Percentiles rank a stretch among this genome's conserved stretches.
Conservation (phyloP, 768 basidiomycete genomes). For the Amanita pallidorosea region DNA sequence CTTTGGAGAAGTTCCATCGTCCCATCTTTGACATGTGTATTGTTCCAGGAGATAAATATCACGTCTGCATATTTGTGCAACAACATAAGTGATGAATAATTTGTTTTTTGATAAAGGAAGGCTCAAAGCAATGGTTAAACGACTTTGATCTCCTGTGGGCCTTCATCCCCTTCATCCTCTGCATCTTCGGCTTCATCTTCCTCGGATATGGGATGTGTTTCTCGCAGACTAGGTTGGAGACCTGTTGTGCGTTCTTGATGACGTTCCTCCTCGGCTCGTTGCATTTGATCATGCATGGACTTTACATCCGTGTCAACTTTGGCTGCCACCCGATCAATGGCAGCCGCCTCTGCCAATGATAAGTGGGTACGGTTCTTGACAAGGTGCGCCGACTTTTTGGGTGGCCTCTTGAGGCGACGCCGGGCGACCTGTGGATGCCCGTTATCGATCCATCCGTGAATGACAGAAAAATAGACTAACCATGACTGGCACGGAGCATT, state of each 20-base stretch:
- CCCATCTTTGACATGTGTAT: conserved; percentile 18
- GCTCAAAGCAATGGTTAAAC: conserved; percentile 10
- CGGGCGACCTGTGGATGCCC: conserved; percentile 50
- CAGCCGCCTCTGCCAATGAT: conserved; percentile 77
- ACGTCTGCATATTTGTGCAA: background rate
- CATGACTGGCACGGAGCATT: conserved; percentile 95
- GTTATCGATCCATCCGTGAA: background rate
- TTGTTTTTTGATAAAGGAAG: background rate
- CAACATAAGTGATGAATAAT: background rate
- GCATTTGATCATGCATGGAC: conserved; percentile 68
- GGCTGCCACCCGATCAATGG: conserved; percentile 77
- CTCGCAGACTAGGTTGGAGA: conserved; percentile 20
- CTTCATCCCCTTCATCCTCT: conserved; percentile 20
- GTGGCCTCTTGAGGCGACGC: conserved; percentile 79
- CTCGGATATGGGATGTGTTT: conserved; percentile 12
- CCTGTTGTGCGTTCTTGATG: conserved; percentile 26
- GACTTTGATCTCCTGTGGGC: conserved; percentile 21
- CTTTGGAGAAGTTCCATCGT: conserved; percentile 33
- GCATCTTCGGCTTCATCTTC: conserved; percentile 19
- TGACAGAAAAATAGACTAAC: conserved; percentile 18
- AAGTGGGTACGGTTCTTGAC: conserved; percentile 75
- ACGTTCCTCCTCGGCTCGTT: conserved; percentile 47
- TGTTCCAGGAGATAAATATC: background rate
- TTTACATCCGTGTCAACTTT: conserved; percentile 84
- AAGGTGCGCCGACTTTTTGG: conserved; percentile 71